Evolutionary conservation across 345 rosid species (phyloP).

Genomic region (Brassica juncea): DNA sequence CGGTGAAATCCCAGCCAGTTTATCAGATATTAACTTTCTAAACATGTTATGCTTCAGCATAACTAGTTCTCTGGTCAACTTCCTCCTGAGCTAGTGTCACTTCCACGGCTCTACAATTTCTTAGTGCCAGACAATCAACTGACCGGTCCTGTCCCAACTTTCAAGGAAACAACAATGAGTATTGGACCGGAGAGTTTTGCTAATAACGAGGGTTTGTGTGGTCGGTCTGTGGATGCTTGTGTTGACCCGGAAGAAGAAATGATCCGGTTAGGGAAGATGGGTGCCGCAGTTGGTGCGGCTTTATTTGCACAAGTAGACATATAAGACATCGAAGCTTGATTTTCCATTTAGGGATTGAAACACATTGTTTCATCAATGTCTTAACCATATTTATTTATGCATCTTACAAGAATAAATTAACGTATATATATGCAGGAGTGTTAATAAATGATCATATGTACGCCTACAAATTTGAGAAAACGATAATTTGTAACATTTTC

Average conservation of each 20-base stretch:
- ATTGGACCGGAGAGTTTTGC: conserved; percentile 38
- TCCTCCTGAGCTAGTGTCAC: conserved; percentile 47
- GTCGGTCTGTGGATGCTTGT: conserved; percentile 51
- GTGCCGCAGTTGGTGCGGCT: conserved; percentile 56
- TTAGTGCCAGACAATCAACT: conserved; percentile 61
- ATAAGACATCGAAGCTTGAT: background rate
- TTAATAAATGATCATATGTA: background rate
- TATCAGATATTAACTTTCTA: conserved; percentile 51
- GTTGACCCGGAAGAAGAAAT: background rate
- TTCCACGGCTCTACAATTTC: conserved; percentile 51
- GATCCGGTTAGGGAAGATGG: conserved; percentile 45
- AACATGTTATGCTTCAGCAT: conserved; percentile 64
- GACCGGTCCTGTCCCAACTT: conserved; percentile 53
- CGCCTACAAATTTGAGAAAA: background rate
- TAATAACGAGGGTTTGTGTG: conserved; percentile 67
- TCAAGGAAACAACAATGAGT: background rate
- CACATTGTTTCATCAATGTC: background rate
- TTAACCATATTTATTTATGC: background rate
- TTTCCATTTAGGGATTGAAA: background rate
- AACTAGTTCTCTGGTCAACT: conserved; percentile 60
- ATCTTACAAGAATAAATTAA: conserved; percentile 3
- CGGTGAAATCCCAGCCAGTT: conserved; percentile 44
- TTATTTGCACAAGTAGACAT: conserved; percentile 32
- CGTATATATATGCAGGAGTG: background rate
- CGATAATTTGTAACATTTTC: too few species aligned